Percentiles rank a stretch among this genome's conserved stretches.
phyloP scores from a whole-genome alignment of 2,329 filamentous ascomycete genomes.

The Microascus cirrosus region DNA sequence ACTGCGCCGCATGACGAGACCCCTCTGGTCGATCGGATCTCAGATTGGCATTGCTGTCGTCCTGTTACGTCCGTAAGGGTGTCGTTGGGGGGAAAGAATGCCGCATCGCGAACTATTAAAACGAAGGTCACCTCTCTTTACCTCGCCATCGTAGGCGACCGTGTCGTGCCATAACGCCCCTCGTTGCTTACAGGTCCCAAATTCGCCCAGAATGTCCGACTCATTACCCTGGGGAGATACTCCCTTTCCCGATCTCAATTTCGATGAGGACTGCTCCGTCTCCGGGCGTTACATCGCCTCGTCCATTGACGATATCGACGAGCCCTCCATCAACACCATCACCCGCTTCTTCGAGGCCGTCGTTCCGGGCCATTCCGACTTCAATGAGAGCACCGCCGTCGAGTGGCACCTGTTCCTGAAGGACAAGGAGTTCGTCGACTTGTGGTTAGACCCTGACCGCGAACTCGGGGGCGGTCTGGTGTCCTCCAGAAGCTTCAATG shows the following conservation, averaged over 20 bases:
- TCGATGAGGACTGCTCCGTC: background rate
- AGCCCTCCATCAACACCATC: background rate
- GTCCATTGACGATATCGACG: background rate
- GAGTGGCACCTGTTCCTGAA: background rate
- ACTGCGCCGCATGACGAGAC: too few species aligned
- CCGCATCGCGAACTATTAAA: too few species aligned
- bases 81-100: too few species aligned
- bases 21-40: too few species aligned
- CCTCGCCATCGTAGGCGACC: too few species aligned
- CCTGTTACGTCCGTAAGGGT: too few species aligned
- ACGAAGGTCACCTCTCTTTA: too few species aligned
- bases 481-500: background rate
- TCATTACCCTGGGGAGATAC: background rate
- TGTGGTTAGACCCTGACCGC: background rate
- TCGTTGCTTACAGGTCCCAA: too few species aligned
- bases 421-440: background rate
- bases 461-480: background rate
- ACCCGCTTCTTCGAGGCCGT: background rate
- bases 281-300: background rate
- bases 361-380: background rate
- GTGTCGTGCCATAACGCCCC: too few species aligned
- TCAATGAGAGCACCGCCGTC: background rate
- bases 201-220: background rate
- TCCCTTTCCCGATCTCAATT: background rate
- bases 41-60: too few species aligned